Evolutionary conservation across 768 basidiomycete genomes (phyloP), one percentile per base, ranked within the genome.

Genomic region (Antrodiella citrinella): DNA sequence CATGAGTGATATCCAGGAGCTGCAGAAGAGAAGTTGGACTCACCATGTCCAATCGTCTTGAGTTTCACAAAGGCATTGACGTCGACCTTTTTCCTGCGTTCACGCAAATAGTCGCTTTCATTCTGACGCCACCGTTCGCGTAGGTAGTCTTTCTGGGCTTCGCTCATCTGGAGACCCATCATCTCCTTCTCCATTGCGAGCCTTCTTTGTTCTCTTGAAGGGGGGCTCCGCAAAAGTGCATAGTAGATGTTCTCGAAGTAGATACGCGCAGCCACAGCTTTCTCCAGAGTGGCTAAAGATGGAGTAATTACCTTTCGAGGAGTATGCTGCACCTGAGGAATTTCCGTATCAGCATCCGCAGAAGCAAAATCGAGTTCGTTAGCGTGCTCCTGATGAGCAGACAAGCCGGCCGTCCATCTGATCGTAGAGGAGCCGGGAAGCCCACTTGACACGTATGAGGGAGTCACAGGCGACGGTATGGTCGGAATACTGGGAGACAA

Each of bases 1-100:
- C 7, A 5, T n/a, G 15, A 18, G 21, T 22, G 19, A 22, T 18
- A 5, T 9, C 41, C 9, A 7, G 18, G 9, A 43, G 9, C 18
- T 22, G 48, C 49, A n/a, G n/a, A 20, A 56, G 35, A 48, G 23
- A 53, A 48, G 53, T 48, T 51, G 26, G 47, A 44, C 65, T 57
- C 58, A 91, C 92, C 93, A 65, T 96, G 91, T 26, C 94, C 93
- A 62, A 96, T 94, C 45, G 90, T 91, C 75, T 95, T 89, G 55
- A 97, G 76, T 67, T 86, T 87, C 58, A 81, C 75, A 68, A 97
- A 97, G 23, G 86, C 86, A 58, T 80, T 86, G 45, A 80, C 84
- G 59, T 88, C 84, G 20, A 97, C 85, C 67, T 86, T 89, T 45
- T 76, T 76, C 59, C 94, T 76, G 51, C 81, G 75, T 57, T 92